These are phyloP conservation scores for Saccharomycopsis phalli DNA, from an alignment of 1,139 yeast genomes.

Conservation along the genomic window DNA sequence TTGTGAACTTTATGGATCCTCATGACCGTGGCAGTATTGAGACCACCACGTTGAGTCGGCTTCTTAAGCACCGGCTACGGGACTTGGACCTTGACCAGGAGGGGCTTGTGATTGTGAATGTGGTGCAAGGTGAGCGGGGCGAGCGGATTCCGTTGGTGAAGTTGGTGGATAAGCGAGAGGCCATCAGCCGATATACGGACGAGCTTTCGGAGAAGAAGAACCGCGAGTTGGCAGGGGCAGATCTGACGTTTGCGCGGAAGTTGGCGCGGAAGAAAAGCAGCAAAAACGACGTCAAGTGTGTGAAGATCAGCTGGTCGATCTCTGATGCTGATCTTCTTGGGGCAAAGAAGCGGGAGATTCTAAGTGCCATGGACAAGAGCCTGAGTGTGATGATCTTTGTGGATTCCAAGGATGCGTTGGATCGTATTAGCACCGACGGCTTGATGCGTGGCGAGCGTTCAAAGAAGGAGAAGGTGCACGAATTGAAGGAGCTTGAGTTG, in stretches of 20 bases:
- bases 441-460: not conserved
- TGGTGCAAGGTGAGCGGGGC: not conserved
- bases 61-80: not conserved
- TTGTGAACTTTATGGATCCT: slow-evolving; percentile 7
- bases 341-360: slow-evolving; percentile 12
- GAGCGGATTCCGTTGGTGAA: slow-evolving; percentile 29
- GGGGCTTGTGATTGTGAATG: slow-evolving; percentile 14
- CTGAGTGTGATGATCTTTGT: slow-evolving; percentile 5
- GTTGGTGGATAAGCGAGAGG: slow-evolving; percentile 28
- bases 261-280: slow-evolving; percentile 1
- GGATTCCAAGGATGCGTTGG: slow-evolving; percentile 10
- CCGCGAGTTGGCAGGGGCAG: slow-evolving; percentile 24
- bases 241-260: slow-evolving; percentile 10
- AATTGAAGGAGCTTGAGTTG: slow-evolving; percentile 11
- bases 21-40: not conserved
- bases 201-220: slow-evolving; percentile 29
- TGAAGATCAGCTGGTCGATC: slow-evolving; percentile 18
- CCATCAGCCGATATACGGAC: slow-evolving; percentile 34
- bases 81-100: slow-evolving; percentile 9
- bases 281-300: slow-evolving; percentile 1
- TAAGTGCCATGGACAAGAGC: slow-evolving; percentile 7
- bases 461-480: not conserved
- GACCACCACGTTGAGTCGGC: not conserved
- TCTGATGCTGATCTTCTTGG: slow-evolving; percentile 13
- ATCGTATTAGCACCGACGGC: not conserved